phyloP scores from a whole-genome alignment of 225 moss, liverwort and hornwort genomes.

The Pseudoscleropodium purum region DNA sequence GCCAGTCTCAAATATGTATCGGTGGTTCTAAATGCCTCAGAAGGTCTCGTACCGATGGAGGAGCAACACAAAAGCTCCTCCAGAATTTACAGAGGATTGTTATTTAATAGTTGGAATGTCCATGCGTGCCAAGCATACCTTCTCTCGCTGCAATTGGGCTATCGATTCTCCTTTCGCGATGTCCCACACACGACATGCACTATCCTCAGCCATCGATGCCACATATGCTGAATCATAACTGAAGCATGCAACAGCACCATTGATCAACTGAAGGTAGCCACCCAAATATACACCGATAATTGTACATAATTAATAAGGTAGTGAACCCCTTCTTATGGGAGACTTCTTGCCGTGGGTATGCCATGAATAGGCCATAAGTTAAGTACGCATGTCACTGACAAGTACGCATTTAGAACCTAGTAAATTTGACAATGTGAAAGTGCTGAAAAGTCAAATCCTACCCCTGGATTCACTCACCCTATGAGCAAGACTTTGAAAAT shows the following conservation, averaged over 20 bases:
- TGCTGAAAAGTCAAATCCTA: neutral
- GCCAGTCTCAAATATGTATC: neutral
- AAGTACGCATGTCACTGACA: neutral
- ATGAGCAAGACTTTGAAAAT: neutral
- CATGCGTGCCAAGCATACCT: constrained; percentile 21
- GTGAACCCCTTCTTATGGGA: neutral
- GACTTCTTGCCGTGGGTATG: neutral
- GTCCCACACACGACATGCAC: constrained; percentile 71
- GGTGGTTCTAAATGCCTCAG: neutral
- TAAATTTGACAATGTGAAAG: neutral
- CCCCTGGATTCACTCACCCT: neutral
- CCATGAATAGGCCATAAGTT: neutral
- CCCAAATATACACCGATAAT: neutral
- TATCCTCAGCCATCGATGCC: constrained; percentile 44
- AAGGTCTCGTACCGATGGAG: neutral
- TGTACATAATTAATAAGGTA: neutral
- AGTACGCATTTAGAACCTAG: neutral
- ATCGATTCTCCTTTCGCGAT: constrained; percentile 25
- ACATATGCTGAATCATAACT: constrained; percentile 81
- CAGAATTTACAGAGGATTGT: neutral
- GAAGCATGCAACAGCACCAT: constrained; percentile 11
- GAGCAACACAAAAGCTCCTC: neutral
- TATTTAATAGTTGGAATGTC: neutral
- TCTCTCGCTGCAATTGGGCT: constrained; percentile 27
- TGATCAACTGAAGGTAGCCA: neutral